Evolutionary conservation across 108 stramenopile species (phyloP).

Genomic region (Licmophora abbreviata): DNA sequence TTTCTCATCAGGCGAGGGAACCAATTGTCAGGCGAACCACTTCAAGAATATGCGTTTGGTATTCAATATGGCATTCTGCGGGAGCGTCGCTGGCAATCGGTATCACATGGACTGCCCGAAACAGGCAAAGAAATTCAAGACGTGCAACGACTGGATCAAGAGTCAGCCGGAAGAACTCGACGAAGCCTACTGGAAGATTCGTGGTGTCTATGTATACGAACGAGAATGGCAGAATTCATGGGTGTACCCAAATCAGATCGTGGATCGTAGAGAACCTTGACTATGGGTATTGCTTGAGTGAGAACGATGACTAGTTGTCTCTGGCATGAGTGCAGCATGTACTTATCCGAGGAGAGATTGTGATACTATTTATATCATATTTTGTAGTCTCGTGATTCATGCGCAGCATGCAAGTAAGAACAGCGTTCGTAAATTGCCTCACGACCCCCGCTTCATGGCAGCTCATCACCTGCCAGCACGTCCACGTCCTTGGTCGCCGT

Average conservation of each 20-base stretch:
- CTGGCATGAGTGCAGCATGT: too few relatives aligned
- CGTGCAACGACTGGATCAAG: constrained; percentile 72
- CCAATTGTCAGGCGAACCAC: constrained; percentile 62
- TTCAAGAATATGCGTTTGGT: constrained; percentile 84
- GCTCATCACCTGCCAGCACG: too few relatives aligned
- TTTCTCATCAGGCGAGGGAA: constrained; percentile 37
- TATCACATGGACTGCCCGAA: constrained; percentile 71
- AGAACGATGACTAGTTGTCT: too few relatives aligned
- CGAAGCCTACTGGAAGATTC: constrained; percentile 84
- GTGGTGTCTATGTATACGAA: constrained; percentile 83
- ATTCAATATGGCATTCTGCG: constrained; percentile 86
- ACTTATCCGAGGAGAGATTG: too few relatives aligned
- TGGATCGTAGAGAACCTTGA: too few relatives aligned
- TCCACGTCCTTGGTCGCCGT: background rate
- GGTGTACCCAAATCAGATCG: too few relatives aligned
- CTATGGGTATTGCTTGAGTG: too few relatives aligned
- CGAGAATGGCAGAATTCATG: constrained; percentile 41
- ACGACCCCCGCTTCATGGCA: too few relatives aligned
- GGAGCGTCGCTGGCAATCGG: constrained; percentile 77
- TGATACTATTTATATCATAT: too few relatives aligned
- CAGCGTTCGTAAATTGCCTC: too few relatives aligned
- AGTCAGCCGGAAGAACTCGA: constrained; percentile 64
- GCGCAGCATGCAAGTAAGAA: too few relatives aligned
- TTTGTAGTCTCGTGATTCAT: too few relatives aligned
- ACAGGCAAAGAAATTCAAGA: constrained; percentile 42